A percentile compares a stretch with the other conserved stretches of the same genome.
Evolutionary conservation across 2,329 filamentous ascomycete species (phyloP).

Genomic region (Lachnellula arida): DNA sequence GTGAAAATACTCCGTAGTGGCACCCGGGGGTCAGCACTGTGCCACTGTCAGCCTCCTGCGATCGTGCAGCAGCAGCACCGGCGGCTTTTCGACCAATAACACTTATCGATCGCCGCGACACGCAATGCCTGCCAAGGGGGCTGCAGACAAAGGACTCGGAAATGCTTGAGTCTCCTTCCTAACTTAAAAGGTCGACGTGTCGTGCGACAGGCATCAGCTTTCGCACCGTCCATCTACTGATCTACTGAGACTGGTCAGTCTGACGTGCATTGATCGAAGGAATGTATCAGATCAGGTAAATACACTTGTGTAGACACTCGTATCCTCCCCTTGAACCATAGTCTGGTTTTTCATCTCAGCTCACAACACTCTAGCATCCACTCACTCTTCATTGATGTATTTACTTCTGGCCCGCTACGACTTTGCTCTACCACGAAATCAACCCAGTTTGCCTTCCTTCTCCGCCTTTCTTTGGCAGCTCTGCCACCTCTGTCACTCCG

Average conservation of each 20-base stretch:
- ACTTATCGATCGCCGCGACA: conserved; percentile 5
- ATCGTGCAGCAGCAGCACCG: neutral
- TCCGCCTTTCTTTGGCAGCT: conserved; percentile 4
- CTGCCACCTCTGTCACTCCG: neutral
- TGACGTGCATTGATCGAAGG: neutral
- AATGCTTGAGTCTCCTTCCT: neutral
- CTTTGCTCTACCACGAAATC: conserved; percentile 4
- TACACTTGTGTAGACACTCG: neutral
- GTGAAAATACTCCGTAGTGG: neutral
- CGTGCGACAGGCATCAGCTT: neutral
- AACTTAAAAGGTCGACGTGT: neutral
- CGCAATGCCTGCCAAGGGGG: conserved; percentile 4
- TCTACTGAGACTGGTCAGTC: no score
- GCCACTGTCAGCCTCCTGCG: neutral
- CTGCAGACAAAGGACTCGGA: neutral
- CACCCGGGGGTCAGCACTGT: neutral
- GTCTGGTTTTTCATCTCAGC: conserved; percentile 5
- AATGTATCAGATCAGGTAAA: neutral
- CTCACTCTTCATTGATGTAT: conserved; percentile 3
- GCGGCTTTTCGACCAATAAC: conserved; percentile 6
- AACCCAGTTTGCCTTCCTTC: conserved; percentile 6
- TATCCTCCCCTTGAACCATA: conserved; percentile 1
- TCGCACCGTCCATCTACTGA: neutral
- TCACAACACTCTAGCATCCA: conserved; percentile 4
- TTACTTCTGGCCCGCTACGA: neutral